Base-by-base conservation (phyloP, 768 basidiomycete genomes). In the Russula sp. region DNA sequence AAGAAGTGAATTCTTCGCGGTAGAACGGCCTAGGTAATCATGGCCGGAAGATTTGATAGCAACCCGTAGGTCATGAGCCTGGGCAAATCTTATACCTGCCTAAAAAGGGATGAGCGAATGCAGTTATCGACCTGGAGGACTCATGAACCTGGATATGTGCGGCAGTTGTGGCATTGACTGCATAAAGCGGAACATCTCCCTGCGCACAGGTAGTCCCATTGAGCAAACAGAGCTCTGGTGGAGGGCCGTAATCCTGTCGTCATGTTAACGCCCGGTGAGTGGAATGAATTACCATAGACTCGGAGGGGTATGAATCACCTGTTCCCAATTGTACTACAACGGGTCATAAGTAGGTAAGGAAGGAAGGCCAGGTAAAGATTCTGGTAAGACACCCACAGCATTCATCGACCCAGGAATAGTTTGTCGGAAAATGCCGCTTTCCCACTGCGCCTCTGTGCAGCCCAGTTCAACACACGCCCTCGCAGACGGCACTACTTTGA, bases 21-120 rank as follows among this genome's bases (percentile, higher is more conserved):
- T 76, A 26, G 80, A 80, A 14, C 80, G 73, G 3, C 80, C 79
- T 10, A 81, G 74, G 65, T 73, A 78, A 59, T 81, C 80, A 59
- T 81, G 79, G 0, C 79, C 76, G 7, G 66, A 70, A 18, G 72
- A 69, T 61, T 76, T 76, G 63, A 77, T 68, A 5, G 61, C 72
- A 18, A 77, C 58, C 4, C 75, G 74, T 24, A 77, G 69, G 51
- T 74, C 72, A 38, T 77, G 62, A 13, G 55, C 49, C 28, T 46
- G 56, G 1, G 75, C 71, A 59, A 77, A 77, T 24, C 48, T 62
- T 20, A 77, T 70, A 24, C 73, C 75, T 5, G 68, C 69, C 74
- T 75, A 42, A 28, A 58, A 51, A 26, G 28, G 22, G 30, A 24
- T 63, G 22, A 63, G 42, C 3, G 14, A 5, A 38, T 44, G 32